Conservation (phyloP, 805 yeast species). For the Ogataea neopini region DNA sequence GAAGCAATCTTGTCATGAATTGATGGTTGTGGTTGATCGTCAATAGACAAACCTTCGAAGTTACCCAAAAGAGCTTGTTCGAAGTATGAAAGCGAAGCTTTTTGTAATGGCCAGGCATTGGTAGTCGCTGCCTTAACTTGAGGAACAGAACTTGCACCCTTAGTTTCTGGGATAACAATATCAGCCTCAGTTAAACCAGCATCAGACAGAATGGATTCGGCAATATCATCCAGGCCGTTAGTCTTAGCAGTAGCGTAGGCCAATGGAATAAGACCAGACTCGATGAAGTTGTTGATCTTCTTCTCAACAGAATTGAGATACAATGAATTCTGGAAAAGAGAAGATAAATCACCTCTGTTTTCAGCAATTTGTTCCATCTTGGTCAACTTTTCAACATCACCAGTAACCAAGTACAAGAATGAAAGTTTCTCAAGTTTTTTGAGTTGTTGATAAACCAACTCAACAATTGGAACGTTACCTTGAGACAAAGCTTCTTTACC, state of each 20-base stretch:
- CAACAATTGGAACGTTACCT: constrained; percentile 85
- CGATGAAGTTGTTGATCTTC: constrained; percentile 70
- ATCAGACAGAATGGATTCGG: constrained; percentile 67
- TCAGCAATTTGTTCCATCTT: constrained; percentile 92
- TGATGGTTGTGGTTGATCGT: constrained; percentile 35
- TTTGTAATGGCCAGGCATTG: constrained; percentile 81
- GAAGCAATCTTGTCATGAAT: constrained; percentile 9
- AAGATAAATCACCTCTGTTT: constrained; percentile 75
- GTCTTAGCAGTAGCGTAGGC: constrained; percentile 93
- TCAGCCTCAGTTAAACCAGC: constrained; percentile 66
- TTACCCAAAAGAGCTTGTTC: constrained; percentile 83
- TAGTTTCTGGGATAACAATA: constrained; percentile 45
- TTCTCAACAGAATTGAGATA: constrained; percentile 74
- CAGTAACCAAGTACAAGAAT: constrained; percentile 81
- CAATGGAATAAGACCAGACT: constrained; percentile 80
- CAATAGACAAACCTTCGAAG: constrained; percentile 61
- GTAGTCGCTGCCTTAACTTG: constrained; percentile 46
- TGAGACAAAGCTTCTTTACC: constrained; percentile 86
- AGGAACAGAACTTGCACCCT: constrained; percentile 44
- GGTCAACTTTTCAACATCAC: constrained; percentile 70
- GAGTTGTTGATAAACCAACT: constrained; percentile 84
- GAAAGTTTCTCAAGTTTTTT: constrained; percentile 86
- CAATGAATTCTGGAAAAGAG: constrained; percentile 80
- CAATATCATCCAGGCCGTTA: constrained; percentile 76
- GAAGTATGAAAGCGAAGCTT: constrained; percentile 72